Evolutionary conservation across 306 rosid genomes (phyloP), one percentile per base, ranked within the genome.

Genomic region (Herpetospermum pedunculosum): DNA sequence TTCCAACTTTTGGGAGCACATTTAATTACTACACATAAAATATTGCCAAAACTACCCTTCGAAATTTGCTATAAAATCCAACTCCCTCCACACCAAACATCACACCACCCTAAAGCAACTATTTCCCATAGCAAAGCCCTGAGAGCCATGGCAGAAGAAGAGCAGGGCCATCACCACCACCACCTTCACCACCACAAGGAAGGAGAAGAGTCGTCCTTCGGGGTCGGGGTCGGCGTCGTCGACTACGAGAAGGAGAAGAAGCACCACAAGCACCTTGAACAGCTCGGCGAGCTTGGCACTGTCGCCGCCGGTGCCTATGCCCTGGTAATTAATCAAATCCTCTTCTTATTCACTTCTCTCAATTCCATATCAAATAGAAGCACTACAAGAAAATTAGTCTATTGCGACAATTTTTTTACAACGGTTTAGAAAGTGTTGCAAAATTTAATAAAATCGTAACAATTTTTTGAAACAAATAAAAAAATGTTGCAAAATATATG

Each of bases 231-330:
- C 13, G 69, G 3, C 1, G 77, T 34, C 35, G 72, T 76, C 41
- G 90, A 92, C 60, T 85, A 87, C 84, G 76, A 73, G 80, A 78
- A 88, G 81, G 97, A 92, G 68, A 86, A 85, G 87, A 89, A 89
- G 79, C 96, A 89, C 78, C 96, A 89, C 82, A 89, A 86, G 65
- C 86, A 81, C 59, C 86, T 76, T 16, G 90, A 87, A 76, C 74
- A 86, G 10, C 26, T 87, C 16, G 86, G 89, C 11, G 88, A 82
- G 83, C 37, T 81, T 26, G 92, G 89, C 49, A 38, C 71, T n/a
- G 74, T 25, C 15, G 88, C 89, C 40, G 88, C 86, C 2, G 93
- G 92, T 21, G 90, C 78, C 74, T 92, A 54, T 82, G 90, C 93
- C 75, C 52, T 92, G 92, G 96, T 91, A 88, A 3, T 19, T 25